phyloP scores from a whole-genome alignment of 306 rosid genomes.

The Begonia masoniana region DNA sequence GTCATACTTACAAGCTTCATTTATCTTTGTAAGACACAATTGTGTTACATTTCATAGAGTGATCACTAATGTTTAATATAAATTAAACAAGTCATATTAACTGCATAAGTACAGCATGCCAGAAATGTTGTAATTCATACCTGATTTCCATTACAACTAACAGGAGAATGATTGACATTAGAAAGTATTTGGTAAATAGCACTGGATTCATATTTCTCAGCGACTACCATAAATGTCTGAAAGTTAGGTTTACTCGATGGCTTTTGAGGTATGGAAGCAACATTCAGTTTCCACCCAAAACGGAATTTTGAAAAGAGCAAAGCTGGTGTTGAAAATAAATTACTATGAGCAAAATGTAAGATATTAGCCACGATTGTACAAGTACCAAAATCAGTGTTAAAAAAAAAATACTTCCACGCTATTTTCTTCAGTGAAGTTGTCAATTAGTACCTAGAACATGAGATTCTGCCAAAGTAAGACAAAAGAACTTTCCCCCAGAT shows the following conservation, averaged over 20 bases:
- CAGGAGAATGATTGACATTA: constrained; percentile 28
- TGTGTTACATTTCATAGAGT: too few species aligned
- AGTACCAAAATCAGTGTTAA: too few species aligned
- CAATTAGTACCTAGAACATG: constrained; percentile 61
- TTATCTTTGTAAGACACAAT: too few species aligned
- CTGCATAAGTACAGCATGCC: too few species aligned
- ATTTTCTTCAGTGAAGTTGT: background rate
- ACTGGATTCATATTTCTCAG: constrained; percentile 55
- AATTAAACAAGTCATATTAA: too few species aligned
- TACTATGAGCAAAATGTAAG: too few species aligned
- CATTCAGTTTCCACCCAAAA: constrained; percentile 80
- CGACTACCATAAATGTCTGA: constrained; percentile 77
- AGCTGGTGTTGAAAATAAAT: constrained; percentile 24
- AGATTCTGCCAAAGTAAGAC: constrained; percentile 82
- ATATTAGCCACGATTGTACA: too few species aligned
- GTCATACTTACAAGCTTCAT: background rate
- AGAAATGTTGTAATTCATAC: constrained; percentile 20
- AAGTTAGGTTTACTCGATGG: constrained; percentile 50
- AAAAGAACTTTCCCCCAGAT: constrained; percentile 67
- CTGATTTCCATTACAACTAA: constrained; percentile 55
- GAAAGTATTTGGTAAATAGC: constrained; percentile 45
- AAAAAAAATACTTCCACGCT: background rate
- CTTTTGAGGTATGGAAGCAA: constrained; percentile 58
- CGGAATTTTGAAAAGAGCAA: constrained; percentile 67
- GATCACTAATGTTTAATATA: too few species aligned